Percentiles rank a stretch among this genome's conserved stretches.
phyloP scores from a whole-genome alignment of 2,329 filamentous ascomycete genomes.

The Fusarium odoratissimum region DNA sequence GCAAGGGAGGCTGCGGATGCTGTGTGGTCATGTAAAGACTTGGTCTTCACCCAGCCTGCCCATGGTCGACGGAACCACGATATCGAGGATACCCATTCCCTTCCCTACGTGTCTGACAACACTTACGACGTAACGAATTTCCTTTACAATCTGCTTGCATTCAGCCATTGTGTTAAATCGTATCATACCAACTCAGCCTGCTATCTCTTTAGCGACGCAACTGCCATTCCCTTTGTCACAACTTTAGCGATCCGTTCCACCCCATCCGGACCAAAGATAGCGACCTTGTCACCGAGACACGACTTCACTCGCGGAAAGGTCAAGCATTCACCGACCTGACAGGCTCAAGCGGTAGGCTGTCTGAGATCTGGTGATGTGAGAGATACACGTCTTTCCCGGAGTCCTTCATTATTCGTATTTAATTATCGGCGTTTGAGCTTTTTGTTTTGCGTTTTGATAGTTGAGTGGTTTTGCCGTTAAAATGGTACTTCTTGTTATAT shows the following conservation, averaged over 20 bases:
- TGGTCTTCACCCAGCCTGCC: neutral
- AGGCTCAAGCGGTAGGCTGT: conserved; percentile 28
- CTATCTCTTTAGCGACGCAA: conserved; percentile 44
- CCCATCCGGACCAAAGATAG: conserved; percentile 23
- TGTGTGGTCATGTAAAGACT: conserved; percentile 61
- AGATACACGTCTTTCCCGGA: conserved; percentile 21
- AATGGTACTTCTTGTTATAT: conserved; percentile 25
- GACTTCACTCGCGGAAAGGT: conserved; percentile 15
- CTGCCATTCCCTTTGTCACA: conserved; percentile 45
- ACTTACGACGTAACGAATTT: conserved; percentile 50
- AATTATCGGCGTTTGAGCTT: conserved; percentile 42
- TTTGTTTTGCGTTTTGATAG: conserved; percentile 18
- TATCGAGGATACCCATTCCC: conserved; percentile 22
- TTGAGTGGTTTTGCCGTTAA: conserved; percentile 11
- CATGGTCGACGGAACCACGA: conserved; percentile 1
- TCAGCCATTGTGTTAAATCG: conserved; percentile 46
- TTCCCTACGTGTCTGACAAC: conserved; percentile 33
- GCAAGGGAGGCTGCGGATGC: conserved; percentile 62
- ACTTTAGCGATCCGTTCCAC: conserved; percentile 35
- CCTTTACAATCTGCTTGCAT: conserved; percentile 43
- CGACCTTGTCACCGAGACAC: conserved; percentile 31
- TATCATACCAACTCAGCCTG: conserved; percentile 41
- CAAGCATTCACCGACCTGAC: conserved; percentile 33
- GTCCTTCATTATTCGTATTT: conserved; percentile 42
- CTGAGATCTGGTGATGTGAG: conserved; percentile 15